A percentile compares a stretch with the other conserved stretches of the same genome.
phyloP scores from a whole-genome alignment of 2,329 filamentous ascomycete genomes.

The Boeremia lycopersici region DNA sequence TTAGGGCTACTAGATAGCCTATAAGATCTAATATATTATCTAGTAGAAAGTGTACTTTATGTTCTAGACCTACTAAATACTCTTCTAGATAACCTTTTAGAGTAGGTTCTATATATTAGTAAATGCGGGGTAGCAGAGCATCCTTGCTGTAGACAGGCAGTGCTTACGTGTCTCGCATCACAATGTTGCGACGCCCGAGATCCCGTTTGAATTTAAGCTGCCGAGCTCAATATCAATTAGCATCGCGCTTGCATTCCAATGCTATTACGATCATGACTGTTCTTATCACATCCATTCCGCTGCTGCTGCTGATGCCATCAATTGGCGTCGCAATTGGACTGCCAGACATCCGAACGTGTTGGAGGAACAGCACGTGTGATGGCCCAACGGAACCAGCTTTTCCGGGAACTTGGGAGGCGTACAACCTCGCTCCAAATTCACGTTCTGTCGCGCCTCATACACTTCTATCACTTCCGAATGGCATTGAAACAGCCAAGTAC shows the following conservation, averaged over 20 bases:
- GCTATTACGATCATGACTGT: too few species aligned
- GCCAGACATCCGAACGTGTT: too few species aligned
- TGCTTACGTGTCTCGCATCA: not conserved
- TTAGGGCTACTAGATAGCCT: too few species aligned
- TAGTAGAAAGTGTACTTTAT: too few species aligned
- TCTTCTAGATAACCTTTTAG: too few species aligned
- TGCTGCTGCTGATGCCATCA: too few species aligned
- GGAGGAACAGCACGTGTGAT: slow-evolving; percentile 8
- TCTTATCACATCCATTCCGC: not conserved
- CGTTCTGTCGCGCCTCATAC: not conserved
- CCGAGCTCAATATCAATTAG: not conserved
- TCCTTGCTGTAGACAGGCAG: too few species aligned
- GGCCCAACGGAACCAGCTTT: not conserved
- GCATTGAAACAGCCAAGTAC: not conserved
- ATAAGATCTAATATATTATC: too few species aligned
- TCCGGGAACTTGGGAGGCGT: not conserved
- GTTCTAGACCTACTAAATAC: too few species aligned
- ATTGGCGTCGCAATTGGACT: too few species aligned
- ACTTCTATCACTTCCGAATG: not conserved
- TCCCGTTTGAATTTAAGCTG: not conserved
- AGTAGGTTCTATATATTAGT: too few species aligned
- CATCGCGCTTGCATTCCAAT: not conserved
- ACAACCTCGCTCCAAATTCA: slow-evolving; percentile 3
- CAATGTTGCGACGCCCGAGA: slow-evolving; percentile 6
- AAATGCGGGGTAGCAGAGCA: slow-evolving; percentile 4